phyloP scores from a whole-genome alignment of 805 yeast species.

The Teunomyces funiuensis region DNA sequence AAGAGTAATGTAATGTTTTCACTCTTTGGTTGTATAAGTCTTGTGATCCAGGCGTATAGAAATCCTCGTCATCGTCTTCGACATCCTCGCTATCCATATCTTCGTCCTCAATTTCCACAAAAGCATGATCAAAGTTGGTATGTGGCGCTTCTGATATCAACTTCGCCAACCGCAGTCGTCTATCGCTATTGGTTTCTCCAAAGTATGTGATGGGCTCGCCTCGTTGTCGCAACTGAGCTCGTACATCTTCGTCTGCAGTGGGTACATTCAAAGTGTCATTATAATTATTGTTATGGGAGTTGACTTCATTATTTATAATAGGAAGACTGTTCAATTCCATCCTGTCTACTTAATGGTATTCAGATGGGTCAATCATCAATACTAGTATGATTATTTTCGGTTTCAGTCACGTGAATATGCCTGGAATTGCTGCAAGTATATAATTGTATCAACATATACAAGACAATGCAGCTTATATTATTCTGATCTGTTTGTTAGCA shows the following conservation, averaged over 20 bases:
- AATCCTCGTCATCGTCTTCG: conserved; percentile 71
- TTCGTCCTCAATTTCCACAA: conserved; percentile 14
- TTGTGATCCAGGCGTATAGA: conserved; percentile 74
- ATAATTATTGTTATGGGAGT: not conserved
- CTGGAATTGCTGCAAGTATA: too few relatives aligned
- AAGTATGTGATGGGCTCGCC: conserved; percentile 57
- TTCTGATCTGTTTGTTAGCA: too few relatives aligned
- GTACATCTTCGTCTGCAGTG: conserved; percentile 65
- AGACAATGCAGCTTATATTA: too few relatives aligned
- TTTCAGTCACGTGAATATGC: not conserved
- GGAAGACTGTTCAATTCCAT: conserved; percentile 5
- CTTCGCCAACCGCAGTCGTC: conserved; percentile 59
- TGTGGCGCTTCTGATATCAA: conserved; percentile 36
- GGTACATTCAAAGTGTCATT: conserved; percentile 41
- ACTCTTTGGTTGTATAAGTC: conserved; percentile 54
- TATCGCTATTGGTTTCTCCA: conserved; percentile 60
- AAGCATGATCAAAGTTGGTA: conserved; percentile 12
- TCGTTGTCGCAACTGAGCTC: conserved; percentile 43
- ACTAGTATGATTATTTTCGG: not conserved
- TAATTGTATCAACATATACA: too few relatives aligned
- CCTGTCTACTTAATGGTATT: not conserved
- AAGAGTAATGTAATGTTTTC: conserved; percentile 51
- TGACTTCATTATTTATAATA: not conserved
- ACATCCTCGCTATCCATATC: conserved; percentile 30
- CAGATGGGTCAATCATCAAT: not conserved